A percentile compares a stretch with the other conserved stretches of the same genome.
Evolutionary conservation across 106 monocot genomes (phyloP).

Genomic region (Hemerocallis citrina): DNA sequence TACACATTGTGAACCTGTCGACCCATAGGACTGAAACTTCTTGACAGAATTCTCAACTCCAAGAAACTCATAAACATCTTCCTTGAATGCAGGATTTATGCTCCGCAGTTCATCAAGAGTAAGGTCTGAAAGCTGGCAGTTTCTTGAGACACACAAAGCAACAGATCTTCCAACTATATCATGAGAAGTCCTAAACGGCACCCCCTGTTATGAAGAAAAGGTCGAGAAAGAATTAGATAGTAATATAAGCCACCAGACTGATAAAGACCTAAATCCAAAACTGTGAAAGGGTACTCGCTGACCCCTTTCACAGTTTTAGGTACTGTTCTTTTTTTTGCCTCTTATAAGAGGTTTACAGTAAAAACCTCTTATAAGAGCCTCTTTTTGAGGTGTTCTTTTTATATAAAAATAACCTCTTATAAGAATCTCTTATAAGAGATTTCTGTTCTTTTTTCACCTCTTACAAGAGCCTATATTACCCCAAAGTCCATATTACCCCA

Average conservation of each 20-base stretch:
- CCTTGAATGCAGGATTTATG: constrained; percentile 56
- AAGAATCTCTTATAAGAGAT: no score
- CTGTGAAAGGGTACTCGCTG: no score
- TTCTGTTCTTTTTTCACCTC: no score
- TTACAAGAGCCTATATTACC: no score
- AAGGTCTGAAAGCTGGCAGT: constrained; percentile 67
- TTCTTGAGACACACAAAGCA: constrained; percentile 68
- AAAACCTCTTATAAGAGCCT: no score
- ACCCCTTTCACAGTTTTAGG: no score
- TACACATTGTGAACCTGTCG: constrained; percentile 73
- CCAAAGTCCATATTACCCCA: no score
- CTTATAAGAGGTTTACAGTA: no score
- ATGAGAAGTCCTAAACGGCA: constrained; percentile 92
- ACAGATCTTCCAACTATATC: constrained; percentile 93
- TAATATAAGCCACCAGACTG: not conserved
- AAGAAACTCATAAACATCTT: constrained; percentile 78
- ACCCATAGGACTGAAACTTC: constrained; percentile 90
- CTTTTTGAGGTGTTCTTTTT: no score
- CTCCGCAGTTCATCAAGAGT: constrained; percentile 45
- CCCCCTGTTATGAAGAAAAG: constrained; percentile 38
- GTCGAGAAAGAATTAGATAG: not conserved
- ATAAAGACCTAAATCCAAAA: not conserved
- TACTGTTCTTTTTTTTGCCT: no score
- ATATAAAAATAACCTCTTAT: no score
- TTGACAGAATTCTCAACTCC: constrained; percentile 73